Percentiles rank a stretch among this genome's conserved stretches.
Conservation (phyloP, 176 grass and related monocot species). For the Cenchrus fungigraminus region DNA sequence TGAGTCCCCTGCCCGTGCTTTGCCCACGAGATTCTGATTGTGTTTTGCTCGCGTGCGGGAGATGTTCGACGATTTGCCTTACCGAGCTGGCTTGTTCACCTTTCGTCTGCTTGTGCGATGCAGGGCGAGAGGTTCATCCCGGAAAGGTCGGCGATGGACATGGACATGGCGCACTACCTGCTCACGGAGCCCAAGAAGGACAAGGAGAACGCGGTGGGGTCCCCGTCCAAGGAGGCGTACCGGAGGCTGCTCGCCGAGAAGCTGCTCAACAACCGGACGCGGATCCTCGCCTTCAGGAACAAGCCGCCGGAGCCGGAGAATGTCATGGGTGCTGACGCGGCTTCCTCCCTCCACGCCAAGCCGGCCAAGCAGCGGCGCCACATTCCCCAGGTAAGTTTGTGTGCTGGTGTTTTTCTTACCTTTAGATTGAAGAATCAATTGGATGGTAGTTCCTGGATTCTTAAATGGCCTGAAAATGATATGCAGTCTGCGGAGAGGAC, state of each 20-base stretch:
- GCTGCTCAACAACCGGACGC: constrained; percentile 65
- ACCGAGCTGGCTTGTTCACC: neutral
- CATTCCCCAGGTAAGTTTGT: constrained; percentile 51
- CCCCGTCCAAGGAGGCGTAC: constrained; percentile 66
- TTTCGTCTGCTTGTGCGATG: neutral
- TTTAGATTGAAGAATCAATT: neutral
- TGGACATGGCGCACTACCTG: constrained; percentile 76
- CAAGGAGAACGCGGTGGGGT: constrained; percentile 64
- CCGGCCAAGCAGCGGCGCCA: constrained; percentile 52
- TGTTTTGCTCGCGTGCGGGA: neutral
- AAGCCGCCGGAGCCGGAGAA: constrained; percentile 64
- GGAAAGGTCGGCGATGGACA: constrained; percentile 69
- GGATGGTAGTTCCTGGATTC: neutral
- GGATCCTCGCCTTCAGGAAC: constrained; percentile 75
- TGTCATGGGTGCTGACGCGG: neutral
- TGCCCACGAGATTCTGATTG: too few species aligned
- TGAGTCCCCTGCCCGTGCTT: neutral
- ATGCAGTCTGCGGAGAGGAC: constrained; percentile 51
- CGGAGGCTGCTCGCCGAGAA: constrained; percentile 72
- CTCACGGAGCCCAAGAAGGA: constrained; percentile 63
- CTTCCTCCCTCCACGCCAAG: constrained; percentile 41
- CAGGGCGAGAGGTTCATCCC: constrained; percentile 81
- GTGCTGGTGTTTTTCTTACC: neutral
- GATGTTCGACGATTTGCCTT: neutral
- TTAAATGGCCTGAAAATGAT: neutral